Percentiles rank a stretch among this genome's conserved stretches.
These are phyloP conservation scores for Hericium erinaceus DNA, from an alignment of 768 basidiomycete genomes.

Conservation along the genomic window DNA sequence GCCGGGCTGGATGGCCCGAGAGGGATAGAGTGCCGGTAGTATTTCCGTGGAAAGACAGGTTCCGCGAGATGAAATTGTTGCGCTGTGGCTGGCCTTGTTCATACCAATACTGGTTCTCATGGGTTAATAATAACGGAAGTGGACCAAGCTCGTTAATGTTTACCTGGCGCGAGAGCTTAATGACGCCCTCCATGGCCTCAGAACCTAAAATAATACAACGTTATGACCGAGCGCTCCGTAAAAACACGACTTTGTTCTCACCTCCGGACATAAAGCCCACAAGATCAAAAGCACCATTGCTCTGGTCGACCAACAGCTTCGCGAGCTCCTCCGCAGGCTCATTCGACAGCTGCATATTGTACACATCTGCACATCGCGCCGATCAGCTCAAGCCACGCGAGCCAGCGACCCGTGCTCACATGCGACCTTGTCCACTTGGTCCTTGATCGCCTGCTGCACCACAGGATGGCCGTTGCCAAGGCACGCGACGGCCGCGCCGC, in stretches of 20 bases:
- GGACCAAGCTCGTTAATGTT: background rate
- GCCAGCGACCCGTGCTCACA: constrained; percentile 38
- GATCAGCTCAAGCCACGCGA: background rate
- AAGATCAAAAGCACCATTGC: constrained; percentile 66
- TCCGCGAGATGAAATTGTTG: constrained; percentile 68
- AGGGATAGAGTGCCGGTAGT: constrained; percentile 64
- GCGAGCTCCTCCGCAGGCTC: constrained; percentile 77
- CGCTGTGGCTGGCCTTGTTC: constrained; percentile 65
- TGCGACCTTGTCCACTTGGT: constrained; percentile 68
- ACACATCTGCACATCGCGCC: constrained; percentile 53
- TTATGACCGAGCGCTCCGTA: background rate
- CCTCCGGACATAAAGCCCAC: constrained; percentile 74
- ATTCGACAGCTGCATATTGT: constrained; percentile 78
- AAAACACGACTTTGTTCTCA: constrained; percentile 16
- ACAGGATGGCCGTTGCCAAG: constrained; percentile 67
- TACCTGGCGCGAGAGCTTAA: constrained; percentile 77
- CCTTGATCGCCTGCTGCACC: constrained; percentile 65
- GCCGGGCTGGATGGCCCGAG: constrained; percentile 55
- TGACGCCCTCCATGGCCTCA: constrained; percentile 82
- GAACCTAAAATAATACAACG: constrained; percentile 40
- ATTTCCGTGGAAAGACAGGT: constrained; percentile 82
- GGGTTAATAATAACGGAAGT: background rate
- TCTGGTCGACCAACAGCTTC: constrained; percentile 47
- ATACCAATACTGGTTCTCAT: constrained; percentile 46
- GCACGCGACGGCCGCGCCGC: constrained; percentile 79